phyloP scores from a whole-genome alignment of 2,329 filamentous ascomycete species.

The Claviceps digitariae region DNA sequence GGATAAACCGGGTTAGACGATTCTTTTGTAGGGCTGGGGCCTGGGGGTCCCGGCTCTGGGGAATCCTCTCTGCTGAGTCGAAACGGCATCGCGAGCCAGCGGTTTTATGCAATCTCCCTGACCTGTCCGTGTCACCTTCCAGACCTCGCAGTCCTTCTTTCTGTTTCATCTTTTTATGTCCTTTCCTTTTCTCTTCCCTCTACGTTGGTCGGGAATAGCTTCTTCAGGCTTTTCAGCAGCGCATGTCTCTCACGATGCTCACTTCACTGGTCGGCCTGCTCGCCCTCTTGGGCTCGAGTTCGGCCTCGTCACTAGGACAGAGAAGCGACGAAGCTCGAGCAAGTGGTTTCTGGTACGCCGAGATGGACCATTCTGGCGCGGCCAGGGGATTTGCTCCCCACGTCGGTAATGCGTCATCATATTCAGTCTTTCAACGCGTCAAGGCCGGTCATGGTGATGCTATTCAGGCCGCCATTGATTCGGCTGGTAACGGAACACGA shows the following conservation, averaged over 20 bases:
- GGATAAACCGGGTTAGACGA: too few species aligned
- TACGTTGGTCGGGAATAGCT: not conserved
- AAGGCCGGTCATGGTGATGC: slow-evolving; percentile 21
- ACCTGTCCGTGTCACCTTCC: not conserved
- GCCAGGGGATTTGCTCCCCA: slow-evolving; percentile 27
- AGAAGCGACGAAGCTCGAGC: not conserved
- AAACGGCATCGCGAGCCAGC: not conserved
- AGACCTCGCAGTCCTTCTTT: not conserved
- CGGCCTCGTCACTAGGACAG: slow-evolving; percentile 7
- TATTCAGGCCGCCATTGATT: slow-evolving; percentile 27
- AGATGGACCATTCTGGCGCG: slow-evolving; percentile 26
- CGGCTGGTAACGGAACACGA: slow-evolving; percentile 18
- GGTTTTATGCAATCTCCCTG: not conserved
- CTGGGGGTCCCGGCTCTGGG: not conserved
- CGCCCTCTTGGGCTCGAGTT: slow-evolving; percentile 7
- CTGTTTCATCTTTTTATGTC: too few species aligned
- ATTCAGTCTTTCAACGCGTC: slow-evolving; percentile 25
- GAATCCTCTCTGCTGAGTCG: not conserved
- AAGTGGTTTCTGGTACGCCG: slow-evolving; percentile 28
- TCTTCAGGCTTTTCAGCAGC: not conserved
- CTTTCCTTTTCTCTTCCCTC: not conserved
- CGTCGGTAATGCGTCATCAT: slow-evolving; percentile 23
- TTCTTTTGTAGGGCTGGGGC: too few species aligned
- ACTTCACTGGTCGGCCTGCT: not conserved
- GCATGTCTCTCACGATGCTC: not conserved